Evolutionary conservation across 2,329 filamentous ascomycete species (phyloP), one percentile per base, ranked within the genome.

Genomic region (Sordariomycetes sp.): DNA sequence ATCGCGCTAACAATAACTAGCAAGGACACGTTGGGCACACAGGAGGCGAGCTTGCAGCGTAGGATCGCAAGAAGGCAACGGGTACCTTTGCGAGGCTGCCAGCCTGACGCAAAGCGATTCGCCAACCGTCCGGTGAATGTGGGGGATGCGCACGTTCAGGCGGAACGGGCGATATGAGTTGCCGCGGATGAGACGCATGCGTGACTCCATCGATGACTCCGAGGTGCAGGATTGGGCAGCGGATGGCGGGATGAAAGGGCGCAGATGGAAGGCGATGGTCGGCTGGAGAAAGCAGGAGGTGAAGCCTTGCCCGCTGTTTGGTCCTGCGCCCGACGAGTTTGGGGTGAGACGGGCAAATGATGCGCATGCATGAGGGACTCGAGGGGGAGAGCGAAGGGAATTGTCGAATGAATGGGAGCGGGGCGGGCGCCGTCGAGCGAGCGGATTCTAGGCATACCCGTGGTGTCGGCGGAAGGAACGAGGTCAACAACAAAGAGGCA

Each of bases 201-300:
- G 32, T 57, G 55, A 57, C 55, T 57, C 55, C 51, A 51, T 35
- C 25, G 48, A 51, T 57, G 55, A 57, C 55, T 57, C 43, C 18
- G 32, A 28, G 25, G n/a, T 57, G 43, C 40, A 46, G 40, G 28
- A 32, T 32, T 32, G 28, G 28, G 28, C 28, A 55, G 34, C 32
- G 11, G 53, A 32, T n/a, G 32, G 37, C n/a, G 54, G 22, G 24
- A 28, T 56, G 40, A 28, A 55, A 24, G 25, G 40, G 54, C 54
- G 40, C 25, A 50, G 40, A 46, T 46, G 40, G 40, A 46, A 46
- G 40, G 18, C 18, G 40, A 8, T n/a, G 40, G 18, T n/a, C 40
- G 40, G 40, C 2, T 16, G 3, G 40, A 46, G 40, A 46, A 32
- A 46, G 40, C 40, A n/a, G n/a, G 40, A n/a, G 16, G 40, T n/a